Percentiles rank a stretch among this genome's conserved stretches.
These are phyloP conservation scores for Kwoniella mangroviensis DNA, from an alignment of 768 basidiomycete species.

Conservation along the genomic window DNA sequence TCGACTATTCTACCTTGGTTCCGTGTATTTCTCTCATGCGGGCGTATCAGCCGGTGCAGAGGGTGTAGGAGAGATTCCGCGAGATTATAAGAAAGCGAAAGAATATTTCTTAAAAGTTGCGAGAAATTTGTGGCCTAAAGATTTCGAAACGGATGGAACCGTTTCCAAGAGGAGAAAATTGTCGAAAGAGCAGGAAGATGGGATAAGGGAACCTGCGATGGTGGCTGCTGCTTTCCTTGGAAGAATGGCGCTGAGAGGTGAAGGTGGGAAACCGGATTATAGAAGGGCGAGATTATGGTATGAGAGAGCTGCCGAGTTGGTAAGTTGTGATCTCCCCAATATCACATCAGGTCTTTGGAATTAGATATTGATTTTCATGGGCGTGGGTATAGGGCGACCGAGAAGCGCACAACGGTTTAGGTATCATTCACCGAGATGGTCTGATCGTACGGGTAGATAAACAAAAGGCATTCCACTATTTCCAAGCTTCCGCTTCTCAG, in stretches of 20 bases:
- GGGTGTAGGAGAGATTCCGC: slow-evolving; percentile 85
- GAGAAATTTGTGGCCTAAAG: slow-evolving; percentile 76
- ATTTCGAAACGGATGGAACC: slow-evolving; percentile 37
- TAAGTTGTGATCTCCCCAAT: slow-evolving; percentile 24
- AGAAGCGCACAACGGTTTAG: slow-evolving; percentile 86
- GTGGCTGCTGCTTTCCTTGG: slow-evolving; percentile 87
- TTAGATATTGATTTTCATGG: slow-evolving; percentile 56
- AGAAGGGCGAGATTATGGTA: slow-evolving; percentile 89
- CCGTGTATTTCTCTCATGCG: slow-evolving; percentile 77
- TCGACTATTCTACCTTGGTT: slow-evolving; percentile 95
- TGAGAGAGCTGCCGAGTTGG: slow-evolving; percentile 68
- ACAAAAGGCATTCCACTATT: slow-evolving; percentile 69
- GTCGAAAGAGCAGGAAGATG: slow-evolving; percentile 56
- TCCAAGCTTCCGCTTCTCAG: slow-evolving; percentile 77
- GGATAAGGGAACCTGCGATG: slow-evolving; percentile 68
- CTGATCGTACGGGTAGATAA: slow-evolving; percentile 70
- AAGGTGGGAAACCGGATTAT: slow-evolving; percentile 80
- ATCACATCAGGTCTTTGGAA: not conserved
- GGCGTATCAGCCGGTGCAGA: slow-evolving; percentile 87
- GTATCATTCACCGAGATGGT: slow-evolving; percentile 90
- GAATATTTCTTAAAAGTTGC: slow-evolving; percentile 85
- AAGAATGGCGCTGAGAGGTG: slow-evolving; percentile 90
- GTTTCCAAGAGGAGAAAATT: slow-evolving; percentile 53
- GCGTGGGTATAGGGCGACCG: slow-evolving; percentile 67
- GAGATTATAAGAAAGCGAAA: slow-evolving; percentile 75